A percentile compares a stretch with the other conserved stretches of the same genome.
These are phyloP conservation scores for Byssoonygena ceratinophila DNA, from an alignment of 2,329 filamentous ascomycete genomes.

Conservation along the genomic window DNA sequence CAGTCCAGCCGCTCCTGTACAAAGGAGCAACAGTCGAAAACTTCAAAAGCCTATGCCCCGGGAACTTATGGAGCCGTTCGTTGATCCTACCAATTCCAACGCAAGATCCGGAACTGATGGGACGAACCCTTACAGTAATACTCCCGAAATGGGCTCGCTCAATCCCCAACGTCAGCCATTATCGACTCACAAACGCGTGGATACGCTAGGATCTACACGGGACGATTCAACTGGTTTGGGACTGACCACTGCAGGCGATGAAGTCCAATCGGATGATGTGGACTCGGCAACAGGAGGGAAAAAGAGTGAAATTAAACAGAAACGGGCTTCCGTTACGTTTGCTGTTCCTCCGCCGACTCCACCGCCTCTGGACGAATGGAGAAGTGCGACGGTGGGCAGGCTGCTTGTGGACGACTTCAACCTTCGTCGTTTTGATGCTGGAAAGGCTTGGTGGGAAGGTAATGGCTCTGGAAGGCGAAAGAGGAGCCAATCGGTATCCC, in stretches of 20 bases:
- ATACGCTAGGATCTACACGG: background rate
- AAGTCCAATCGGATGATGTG: slow-evolving; percentile 13
- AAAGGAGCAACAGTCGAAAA: slow-evolving; percentile 16
- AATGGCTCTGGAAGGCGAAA: slow-evolving; percentile 37
- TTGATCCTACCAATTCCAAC: background rate
- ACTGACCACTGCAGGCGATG: background rate
- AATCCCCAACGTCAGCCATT: background rate
- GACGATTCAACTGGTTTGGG: slow-evolving; percentile 4
- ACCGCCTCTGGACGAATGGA: slow-evolving; percentile 52
- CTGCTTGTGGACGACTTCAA: slow-evolving; percentile 52
- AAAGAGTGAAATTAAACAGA: slow-evolving; percentile 25
- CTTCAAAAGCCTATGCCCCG: slow-evolving; percentile 15
- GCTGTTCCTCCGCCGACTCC: slow-evolving; percentile 39
- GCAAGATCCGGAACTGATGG: background rate
- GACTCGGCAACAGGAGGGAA: slow-evolving; percentile 18
- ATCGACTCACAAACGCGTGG: background rate
- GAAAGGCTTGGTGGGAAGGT: slow-evolving; percentile 69
- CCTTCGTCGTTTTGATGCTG: slow-evolving; percentile 40
- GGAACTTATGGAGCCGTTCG: background rate
- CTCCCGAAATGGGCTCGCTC: background rate
- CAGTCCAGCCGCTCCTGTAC: background rate
- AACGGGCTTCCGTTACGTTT: slow-evolving; percentile 37
- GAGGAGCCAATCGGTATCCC: slow-evolving; percentile 37
- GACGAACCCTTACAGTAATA: background rate
- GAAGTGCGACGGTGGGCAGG: slow-evolving; percentile 53